These are phyloP conservation scores for Elsinoe ampelina DNA, from an alignment of 2,329 filamentous ascomycete species.

Conservation along the genomic window DNA sequence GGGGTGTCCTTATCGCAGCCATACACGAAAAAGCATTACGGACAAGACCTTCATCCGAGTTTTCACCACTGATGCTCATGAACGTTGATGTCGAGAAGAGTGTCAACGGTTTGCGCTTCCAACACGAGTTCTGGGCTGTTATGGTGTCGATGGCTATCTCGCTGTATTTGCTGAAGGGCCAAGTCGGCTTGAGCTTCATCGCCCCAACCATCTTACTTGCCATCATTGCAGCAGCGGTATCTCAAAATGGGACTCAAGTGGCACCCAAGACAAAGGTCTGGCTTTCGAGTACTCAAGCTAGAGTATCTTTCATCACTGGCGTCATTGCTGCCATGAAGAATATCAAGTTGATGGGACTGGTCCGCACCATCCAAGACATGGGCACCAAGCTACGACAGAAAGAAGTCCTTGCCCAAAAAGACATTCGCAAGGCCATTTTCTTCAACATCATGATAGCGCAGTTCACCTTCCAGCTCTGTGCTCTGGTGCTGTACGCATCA, in stretches of 20 bases:
- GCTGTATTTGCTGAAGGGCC: slow-evolving; percentile 22
- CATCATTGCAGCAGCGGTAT: slow-evolving; percentile 15
- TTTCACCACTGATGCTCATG: slow-evolving; percentile 23
- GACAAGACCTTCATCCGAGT: slow-evolving; percentile 16
- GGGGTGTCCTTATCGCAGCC: slow-evolving; percentile 21
- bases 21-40: slow-evolving; percentile 23
- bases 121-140: slow-evolving; percentile 24
- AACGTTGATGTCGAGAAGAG: slow-evolving; percentile 26
- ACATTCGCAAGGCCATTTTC: slow-evolving; percentile 16
- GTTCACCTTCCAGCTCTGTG: slow-evolving; percentile 20
- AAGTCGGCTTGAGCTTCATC: slow-evolving; percentile 22
- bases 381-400: slow-evolving; percentile 19
- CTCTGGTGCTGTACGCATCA: slow-evolving; percentile 19
- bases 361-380: slow-evolving; percentile 18
- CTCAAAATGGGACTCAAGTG: slow-evolving; percentile 18
- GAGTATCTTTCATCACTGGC: slow-evolving; percentile 21
- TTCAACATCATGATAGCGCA: slow-evolving; percentile 20
- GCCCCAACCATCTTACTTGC: slow-evolving; percentile 21
- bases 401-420: slow-evolving; percentile 19
- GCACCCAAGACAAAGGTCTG: slow-evolving; percentile 19
- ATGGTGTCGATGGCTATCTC: slow-evolving; percentile 19
- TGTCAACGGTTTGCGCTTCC: slow-evolving; percentile 17
- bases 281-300: slow-evolving; percentile 20
- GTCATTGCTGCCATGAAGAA: slow-evolving; percentile 22
- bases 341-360: slow-evolving; percentile 23